These are phyloP conservation scores for Takashimella koratensis DNA, from an alignment of 1,284 basidiomycete genomes.

Conservation along the genomic window DNA sequence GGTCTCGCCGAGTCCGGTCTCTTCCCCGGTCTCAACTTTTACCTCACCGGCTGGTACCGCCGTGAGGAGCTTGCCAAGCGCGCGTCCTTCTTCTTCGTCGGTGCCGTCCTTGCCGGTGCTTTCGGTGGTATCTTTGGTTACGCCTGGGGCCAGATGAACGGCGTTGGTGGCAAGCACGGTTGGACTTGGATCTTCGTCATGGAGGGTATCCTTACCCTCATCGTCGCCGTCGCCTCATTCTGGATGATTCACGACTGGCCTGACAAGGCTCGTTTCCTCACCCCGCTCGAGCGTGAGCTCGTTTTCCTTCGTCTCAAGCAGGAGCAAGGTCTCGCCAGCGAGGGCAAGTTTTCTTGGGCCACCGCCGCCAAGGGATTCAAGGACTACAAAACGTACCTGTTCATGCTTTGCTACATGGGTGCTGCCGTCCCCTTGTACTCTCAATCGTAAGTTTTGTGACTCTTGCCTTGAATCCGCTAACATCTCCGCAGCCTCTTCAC, in stretches of 20 bases:
- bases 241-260: conserved; percentile 52
- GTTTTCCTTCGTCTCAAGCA: conserved; percentile 45
- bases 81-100: conserved; percentile 51
- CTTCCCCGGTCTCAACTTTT: conserved; percentile 50
- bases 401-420: conserved; percentile 48
- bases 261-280: conserved; percentile 48
- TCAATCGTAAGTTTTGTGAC: conserved; percentile 26
- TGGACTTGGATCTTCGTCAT: conserved; percentile 54
- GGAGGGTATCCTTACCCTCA: conserved; percentile 49
- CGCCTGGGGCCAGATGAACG: conserved; percentile 21
- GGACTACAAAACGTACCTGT: conserved; percentile 46
- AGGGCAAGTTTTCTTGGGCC: conserved; percentile 39
- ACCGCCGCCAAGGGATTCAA: conserved; percentile 34
- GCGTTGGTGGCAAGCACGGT: conserved; percentile 49
- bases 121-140: conserved; percentile 49
- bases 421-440: conserved; percentile 48
- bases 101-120: conserved; percentile 50
- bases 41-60: conserved; percentile 50
- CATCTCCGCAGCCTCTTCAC: conserved; percentile 44
- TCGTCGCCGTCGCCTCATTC: conserved; percentile 41
- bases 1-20: conserved; percentile 46
- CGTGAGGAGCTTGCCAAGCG: conserved; percentile 46
- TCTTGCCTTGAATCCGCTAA: background rate
- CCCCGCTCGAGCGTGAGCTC: conserved; percentile 44
- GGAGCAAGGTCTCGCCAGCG: conserved; percentile 45